Conservation (phyloP, 208 protist genomes). For the Wallacemonas sp. region DNA sequence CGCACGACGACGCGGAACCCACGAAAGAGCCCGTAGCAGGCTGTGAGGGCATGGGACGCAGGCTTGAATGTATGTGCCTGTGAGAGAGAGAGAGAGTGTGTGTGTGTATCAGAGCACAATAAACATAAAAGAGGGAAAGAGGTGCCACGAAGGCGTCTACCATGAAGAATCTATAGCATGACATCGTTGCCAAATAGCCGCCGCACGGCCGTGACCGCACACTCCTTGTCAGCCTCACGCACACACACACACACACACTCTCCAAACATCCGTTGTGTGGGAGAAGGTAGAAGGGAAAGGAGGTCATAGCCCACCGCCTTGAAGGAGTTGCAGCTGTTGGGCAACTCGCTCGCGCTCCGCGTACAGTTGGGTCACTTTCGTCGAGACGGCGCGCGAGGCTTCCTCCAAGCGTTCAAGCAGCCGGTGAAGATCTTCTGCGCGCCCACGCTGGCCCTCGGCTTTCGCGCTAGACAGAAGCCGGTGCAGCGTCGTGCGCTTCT, state of each 20-base stretch:
- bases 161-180: background rate
- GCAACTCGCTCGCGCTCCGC: conserved; percentile 25
- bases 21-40: too few species aligned
- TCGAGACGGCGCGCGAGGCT: conserved; percentile 22
- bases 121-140: conserved; percentile 3
- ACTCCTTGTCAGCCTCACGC: too few species aligned
- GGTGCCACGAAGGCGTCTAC: background rate
- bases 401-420: conserved; percentile 28
- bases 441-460: background rate
- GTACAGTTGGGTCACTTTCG: conserved; percentile 12
- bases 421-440: conserved; percentile 3
- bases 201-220: too few species aligned
- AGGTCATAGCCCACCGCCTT: conserved; percentile 36
- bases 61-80: too few species aligned
- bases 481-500: conserved; percentile 2
- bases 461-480: background rate
- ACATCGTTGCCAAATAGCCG: too few species aligned
- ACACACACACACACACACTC: too few species aligned
- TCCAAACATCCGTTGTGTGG: too few species aligned
- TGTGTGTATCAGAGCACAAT: background rate
- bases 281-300: background rate
- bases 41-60: too few species aligned
- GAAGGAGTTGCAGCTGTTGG: conserved; percentile 27
- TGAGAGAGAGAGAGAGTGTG: too few species aligned
- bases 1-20: too few species aligned